phyloP scores from a whole-genome alignment of 768 basidiomycete genomes.

The Trametes gibbosa region DNA sequence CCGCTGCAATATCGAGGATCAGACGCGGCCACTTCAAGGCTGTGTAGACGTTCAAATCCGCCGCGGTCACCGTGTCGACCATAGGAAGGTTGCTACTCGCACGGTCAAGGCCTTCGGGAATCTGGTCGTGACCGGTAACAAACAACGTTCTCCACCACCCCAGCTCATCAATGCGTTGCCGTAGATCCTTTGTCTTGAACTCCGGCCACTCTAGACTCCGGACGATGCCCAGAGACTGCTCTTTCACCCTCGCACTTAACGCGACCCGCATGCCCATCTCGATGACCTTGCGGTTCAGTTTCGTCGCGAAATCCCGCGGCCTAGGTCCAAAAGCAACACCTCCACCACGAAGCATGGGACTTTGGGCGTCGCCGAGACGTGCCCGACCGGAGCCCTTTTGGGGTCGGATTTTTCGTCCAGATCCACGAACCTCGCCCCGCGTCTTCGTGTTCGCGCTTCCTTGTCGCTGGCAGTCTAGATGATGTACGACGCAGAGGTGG shows the following conservation, averaged over 20 bases:
- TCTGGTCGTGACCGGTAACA: conserved; percentile 58
- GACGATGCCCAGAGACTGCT: conserved; percentile 74
- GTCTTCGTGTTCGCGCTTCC: conserved; percentile 92
- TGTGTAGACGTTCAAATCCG: conserved; percentile 78
- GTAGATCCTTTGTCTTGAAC: conserved; percentile 68
- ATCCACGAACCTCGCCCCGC: conserved; percentile 85
- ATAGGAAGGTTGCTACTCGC: conserved; percentile 71
- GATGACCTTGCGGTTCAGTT: conserved; percentile 89
- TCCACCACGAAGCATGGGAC: conserved; percentile 86
- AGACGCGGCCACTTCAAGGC: conserved; percentile 80
- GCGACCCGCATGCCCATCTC: conserved; percentile 93
- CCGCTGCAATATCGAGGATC: conserved; percentile 77
- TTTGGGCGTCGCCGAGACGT: conserved; percentile 85
- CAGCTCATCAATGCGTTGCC: conserved; percentile 56
- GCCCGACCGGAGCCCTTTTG: conserved; percentile 93
- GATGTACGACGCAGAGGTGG: conserved; percentile 86
- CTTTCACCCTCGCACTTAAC: conserved; percentile 77
- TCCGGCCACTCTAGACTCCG: conserved; percentile 67
- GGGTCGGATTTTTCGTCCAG: conserved; percentile 81
- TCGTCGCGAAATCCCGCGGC: conserved; percentile 88
- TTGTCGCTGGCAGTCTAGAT: conserved; percentile 86
- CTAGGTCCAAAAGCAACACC: conserved; percentile 91
- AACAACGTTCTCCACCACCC: conserved; percentile 76
- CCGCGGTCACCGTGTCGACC: conserved; percentile 59
- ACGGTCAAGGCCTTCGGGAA: conserved; percentile 55